Evolutionary conservation across 2,329 filamentous ascomycete species (phyloP).

Genomic region (Paramyrothecium roridum): DNA sequence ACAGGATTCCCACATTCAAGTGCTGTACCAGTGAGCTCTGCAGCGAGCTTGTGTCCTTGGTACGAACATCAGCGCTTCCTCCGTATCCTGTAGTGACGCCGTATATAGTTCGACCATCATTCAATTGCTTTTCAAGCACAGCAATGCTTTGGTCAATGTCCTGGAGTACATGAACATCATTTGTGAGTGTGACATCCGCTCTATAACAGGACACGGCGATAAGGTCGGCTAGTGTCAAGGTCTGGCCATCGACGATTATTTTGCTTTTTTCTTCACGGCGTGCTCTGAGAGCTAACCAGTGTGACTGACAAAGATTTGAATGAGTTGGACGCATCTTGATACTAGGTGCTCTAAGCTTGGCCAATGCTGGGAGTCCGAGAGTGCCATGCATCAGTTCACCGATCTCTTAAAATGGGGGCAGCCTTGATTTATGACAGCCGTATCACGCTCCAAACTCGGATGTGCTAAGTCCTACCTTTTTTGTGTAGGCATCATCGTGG

Average conservation of each 20-base stretch:
- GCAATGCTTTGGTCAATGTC: not conserved
- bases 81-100: constrained; percentile 53
- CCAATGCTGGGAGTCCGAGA: too few species aligned
- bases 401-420: too few species aligned
- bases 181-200: not conserved
- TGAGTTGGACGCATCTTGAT: not conserved
- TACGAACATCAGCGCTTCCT: constrained; percentile 55
- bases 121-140: not conserved
- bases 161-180: not conserved
- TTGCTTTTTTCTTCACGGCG: not conserved
- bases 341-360: too few species aligned
- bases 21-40: constrained; percentile 52
- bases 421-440: too few species aligned
- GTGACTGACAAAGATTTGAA: not conserved
- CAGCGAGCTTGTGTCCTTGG: constrained; percentile 40
- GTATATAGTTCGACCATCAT: not conserved
- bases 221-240: not conserved
- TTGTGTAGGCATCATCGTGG: too few species aligned
- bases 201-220: not conserved
- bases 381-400: too few species aligned
- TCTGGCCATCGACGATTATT: not conserved
- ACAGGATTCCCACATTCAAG: constrained; percentile 11
- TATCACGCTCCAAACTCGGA: too few species aligned
- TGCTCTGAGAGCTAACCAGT: not conserved
- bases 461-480: too few species aligned